Evolutionary conservation across 1,284 basidiomycete genomes (phyloP).

Genomic region (Kalmanozyma brasiliensis): DNA sequence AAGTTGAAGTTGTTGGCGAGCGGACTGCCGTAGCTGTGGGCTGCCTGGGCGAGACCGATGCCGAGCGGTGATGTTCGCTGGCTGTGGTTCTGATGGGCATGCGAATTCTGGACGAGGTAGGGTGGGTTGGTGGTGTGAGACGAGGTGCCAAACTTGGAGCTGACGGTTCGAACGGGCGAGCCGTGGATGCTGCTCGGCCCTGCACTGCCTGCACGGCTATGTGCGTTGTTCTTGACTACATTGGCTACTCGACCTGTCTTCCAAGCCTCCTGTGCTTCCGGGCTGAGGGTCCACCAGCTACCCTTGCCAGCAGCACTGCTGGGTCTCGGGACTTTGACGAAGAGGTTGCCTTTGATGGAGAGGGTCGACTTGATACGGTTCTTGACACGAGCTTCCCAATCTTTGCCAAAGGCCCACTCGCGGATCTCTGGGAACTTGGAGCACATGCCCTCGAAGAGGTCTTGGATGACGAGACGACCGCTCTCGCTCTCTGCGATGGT

Average conservation of each 20-base stretch:
- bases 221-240: conserved; percentile 56
- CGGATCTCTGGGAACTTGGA: conserved; percentile 62
- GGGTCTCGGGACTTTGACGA: conserved; percentile 64
- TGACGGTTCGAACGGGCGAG: conserved; percentile 46
- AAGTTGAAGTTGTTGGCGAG: conserved; percentile 50
- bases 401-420: conserved; percentile 65
- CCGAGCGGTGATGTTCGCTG: conserved; percentile 48
- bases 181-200: conserved; percentile 55
- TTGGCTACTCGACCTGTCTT: conserved; percentile 60
- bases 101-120: conserved; percentile 45
- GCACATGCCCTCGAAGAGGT: conserved; percentile 65
- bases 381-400: conserved; percentile 67
- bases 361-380: conserved; percentile 67
- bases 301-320: conserved; percentile 63
- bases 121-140: conserved; percentile 45
- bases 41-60: conserved; percentile 31
- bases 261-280: conserved; percentile 63
- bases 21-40: conserved; percentile 32
- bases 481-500: conserved; percentile 61
- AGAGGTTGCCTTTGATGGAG: conserved; percentile 65
- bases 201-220: conserved; percentile 50
- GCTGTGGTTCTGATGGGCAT: conserved; percentile 47
- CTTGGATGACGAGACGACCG: conserved; percentile 64
- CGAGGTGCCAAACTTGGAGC: conserved; percentile 44
- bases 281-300: conserved; percentile 66